Conservation (phyloP, 2,329 filamentous ascomycete species). For the Esteya vermicola region DNA sequence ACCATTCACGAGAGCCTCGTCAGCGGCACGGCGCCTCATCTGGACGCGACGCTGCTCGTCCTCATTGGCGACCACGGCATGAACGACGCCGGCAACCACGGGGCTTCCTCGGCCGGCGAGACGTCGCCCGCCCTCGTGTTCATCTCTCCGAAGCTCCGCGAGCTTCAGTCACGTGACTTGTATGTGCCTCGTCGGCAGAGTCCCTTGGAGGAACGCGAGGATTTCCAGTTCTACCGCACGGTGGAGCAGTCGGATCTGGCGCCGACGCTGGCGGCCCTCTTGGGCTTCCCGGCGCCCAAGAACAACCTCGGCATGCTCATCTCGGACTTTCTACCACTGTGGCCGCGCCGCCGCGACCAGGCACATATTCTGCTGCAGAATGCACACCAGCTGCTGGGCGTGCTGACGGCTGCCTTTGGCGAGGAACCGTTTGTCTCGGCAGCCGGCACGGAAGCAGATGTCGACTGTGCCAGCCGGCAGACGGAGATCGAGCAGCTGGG, state of each 20-base stretch:
- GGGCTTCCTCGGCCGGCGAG: constrained; percentile 84
- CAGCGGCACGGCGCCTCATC: constrained; percentile 50
- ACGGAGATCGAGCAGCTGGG: constrained; percentile 42
- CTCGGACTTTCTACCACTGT: constrained; percentile 62
- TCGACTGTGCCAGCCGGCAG: constrained; percentile 15
- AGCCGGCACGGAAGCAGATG: too few relatives aligned
- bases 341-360: constrained; percentile 48
- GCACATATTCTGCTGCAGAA: constrained; percentile 62
- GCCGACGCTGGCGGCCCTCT: constrained; percentile 71
- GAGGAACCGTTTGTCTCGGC: constrained; percentile 23
- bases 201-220: constrained; percentile 36
- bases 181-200: neutral
- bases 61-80: constrained; percentile 95
- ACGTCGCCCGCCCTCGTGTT: constrained; percentile 89
- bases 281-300: constrained; percentile 76
- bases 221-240: constrained; percentile 70
- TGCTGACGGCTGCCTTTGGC: constrained; percentile 61
- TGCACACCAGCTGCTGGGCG: constrained; percentile 62
- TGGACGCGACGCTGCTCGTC: constrained; percentile 67
- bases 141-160: constrained; percentile 62
- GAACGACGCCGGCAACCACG: constrained; percentile 97
- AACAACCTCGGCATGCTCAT: constrained; percentile 89
- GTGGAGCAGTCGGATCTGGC: constrained; percentile 94
- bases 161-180: too few relatives aligned
- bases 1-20: constrained; percentile 66